Base-by-base conservation (phyloP, 2,329 filamentous ascomycete genomes). In the Xylaria sp. region DNA sequence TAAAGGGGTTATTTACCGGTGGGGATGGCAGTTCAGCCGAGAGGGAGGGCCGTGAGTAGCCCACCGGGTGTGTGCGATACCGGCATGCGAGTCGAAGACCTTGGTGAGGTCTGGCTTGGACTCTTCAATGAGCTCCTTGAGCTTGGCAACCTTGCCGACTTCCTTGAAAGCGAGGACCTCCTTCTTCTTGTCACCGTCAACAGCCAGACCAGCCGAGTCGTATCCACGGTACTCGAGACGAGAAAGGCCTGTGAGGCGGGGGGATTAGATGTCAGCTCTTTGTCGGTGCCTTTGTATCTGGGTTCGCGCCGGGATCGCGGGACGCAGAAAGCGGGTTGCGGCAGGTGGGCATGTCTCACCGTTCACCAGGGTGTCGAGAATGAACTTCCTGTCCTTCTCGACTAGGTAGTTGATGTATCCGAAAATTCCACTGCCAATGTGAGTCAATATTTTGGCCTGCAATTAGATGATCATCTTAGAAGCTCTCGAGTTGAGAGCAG, bases 381-480 rank as follows among this genome's bases (percentile, higher is more conserved):
- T 96, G 79, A 89, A 95, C 78, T 91, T 92, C 75, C 94, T 87
- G 81, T 97, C 93, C 85, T 96, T 97, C 84, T 97, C 94, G 74
- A 97, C 92, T 74, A 97, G 82, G 79, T 97, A 97, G 82, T 97
- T 97, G 81, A 97, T 91, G 84, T 97, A 97, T 70, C 93, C 93
- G 80, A 97, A 95, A 78, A 94, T 95, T 76, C 91, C 91, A 87
- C 90, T 93, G 55, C 56, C 59, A 46, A 57, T 59, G 42, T 38
- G 49, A 61, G 57, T 60, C 54, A 69, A 71, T 61, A 69, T 57
- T 59, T 42, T 22, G 21, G 42, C 54, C 29, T 20, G 39, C 42
- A 57, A 60, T 58, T 54, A 44, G 22, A 45, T 29, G 26, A 50
- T 26, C 17, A 34, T 9, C 7, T 43, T 56, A 45, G 21, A 47